Evolutionary conservation across 371 early-diverging fungal species (phyloP).

Genomic region (Lichtheimia corymbifera): DNA sequence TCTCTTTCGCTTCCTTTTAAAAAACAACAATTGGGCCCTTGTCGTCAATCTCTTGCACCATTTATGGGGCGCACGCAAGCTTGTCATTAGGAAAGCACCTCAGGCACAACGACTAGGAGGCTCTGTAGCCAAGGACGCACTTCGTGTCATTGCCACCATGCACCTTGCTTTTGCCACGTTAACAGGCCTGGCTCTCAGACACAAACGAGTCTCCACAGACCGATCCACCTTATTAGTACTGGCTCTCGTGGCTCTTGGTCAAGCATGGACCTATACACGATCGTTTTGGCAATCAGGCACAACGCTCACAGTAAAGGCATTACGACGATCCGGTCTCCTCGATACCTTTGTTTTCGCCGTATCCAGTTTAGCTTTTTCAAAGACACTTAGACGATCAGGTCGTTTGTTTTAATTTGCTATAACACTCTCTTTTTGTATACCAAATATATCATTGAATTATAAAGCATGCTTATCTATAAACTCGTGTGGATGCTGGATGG

Average conservation of each 20-base stretch:
- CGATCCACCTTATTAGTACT: constrained; percentile 37
- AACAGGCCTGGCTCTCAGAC: constrained; percentile 30
- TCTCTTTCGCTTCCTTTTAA: constrained; percentile 25
- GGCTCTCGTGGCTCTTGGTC: constrained; percentile 33
- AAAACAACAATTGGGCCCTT: constrained; percentile 44
- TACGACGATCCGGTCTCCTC: constrained; percentile 14
- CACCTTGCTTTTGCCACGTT: constrained; percentile 37
- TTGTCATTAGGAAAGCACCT: neutral
- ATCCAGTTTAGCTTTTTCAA: constrained; percentile 19
- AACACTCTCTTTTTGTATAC: too few species aligned
- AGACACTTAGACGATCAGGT: constrained; percentile 16
- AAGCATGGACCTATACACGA: constrained; percentile 23
- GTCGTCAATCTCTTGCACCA: constrained; percentile 43
- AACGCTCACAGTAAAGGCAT: constrained; percentile 6
- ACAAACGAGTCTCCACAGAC: constrained; percentile 31
- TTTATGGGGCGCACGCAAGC: constrained; percentile 29
- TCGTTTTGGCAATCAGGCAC: constrained; percentile 15
- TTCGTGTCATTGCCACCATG: constrained; percentile 27
- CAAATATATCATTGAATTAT: too few species aligned
- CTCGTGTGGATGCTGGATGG: too few species aligned
- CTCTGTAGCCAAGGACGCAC: constrained; percentile 14
- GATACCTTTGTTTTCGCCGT: constrained; percentile 17
- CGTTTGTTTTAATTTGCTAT: constrained; percentile 9
- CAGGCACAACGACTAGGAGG: neutral
- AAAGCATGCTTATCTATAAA: too few species aligned